A percentile compares a stretch with the other conserved stretches of the same genome.
These are phyloP conservation scores for Protomyces lactucae-debilis DNA, from an alignment of 1,139 yeast genomes.

Conservation along the genomic window DNA sequence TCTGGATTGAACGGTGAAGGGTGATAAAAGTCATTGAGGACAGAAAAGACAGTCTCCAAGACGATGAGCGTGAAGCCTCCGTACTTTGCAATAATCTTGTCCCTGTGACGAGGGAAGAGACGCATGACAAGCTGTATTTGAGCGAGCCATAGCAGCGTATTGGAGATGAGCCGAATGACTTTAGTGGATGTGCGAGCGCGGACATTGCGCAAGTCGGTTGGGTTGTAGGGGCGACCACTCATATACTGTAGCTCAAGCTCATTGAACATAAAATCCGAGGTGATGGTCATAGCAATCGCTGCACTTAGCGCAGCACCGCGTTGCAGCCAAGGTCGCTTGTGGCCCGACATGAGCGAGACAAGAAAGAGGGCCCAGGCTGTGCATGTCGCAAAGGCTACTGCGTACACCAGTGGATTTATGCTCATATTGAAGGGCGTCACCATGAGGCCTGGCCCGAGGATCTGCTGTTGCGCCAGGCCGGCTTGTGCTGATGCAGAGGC, in stretches of 20 bases:
- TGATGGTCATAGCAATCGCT: conserved; percentile 38
- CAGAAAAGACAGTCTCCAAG: conserved; percentile 36
- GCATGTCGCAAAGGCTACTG: conserved; percentile 39
- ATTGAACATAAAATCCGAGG: conserved; percentile 35
- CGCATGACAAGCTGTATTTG: conserved; percentile 75
- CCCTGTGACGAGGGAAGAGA: conserved; percentile 63
- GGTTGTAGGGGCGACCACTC: conserved; percentile 42
- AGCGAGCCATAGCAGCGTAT: conserved; percentile 45
- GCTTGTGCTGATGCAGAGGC: neutral
- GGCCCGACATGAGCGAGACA: conserved; percentile 37
- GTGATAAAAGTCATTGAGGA: conserved; percentile 33
- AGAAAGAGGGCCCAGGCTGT: conserved; percentile 40
- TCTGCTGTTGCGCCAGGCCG: neutral
- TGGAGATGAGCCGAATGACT: conserved; percentile 49
- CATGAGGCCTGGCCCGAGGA: neutral
- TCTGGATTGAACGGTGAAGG: conserved; percentile 21
- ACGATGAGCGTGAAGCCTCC: conserved; percentile 57
- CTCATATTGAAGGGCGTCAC: conserved; percentile 40
- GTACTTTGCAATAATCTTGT: conserved; percentile 60
- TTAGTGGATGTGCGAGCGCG: conserved; percentile 48
- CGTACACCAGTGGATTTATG: conserved; percentile 39
- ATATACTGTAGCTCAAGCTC: conserved; percentile 42
- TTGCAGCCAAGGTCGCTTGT: conserved; percentile 40
- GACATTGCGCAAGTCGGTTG: conserved; percentile 49
- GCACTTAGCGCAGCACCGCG: conserved; percentile 38